Percentiles rank a stretch among this genome's conserved stretches.
phyloP scores from a whole-genome alignment of 2,329 filamentous ascomycete genomes.

The Anisogramma anomala region DNA sequence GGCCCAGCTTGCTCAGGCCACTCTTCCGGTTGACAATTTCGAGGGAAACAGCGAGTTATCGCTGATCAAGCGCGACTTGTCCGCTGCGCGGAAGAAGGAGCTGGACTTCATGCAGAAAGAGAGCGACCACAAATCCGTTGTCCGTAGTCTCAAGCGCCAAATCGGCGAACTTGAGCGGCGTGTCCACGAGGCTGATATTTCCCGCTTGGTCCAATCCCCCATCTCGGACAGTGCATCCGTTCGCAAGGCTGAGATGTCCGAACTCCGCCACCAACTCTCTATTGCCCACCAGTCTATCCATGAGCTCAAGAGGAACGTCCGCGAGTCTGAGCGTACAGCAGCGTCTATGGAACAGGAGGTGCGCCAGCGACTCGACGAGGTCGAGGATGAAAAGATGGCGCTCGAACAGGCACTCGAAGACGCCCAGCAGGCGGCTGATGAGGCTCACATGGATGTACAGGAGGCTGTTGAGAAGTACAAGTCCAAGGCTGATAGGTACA shows the following conservation, averaged over 20 bases:
- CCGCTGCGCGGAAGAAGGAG: constrained; percentile 54
- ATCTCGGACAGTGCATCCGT: constrained; percentile 40
- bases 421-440: constrained; percentile 39
- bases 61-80: constrained; percentile 50
- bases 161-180: constrained; percentile 57
- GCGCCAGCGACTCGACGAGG: constrained; percentile 41
- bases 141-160: constrained; percentile 52
- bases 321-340: constrained; percentile 39
- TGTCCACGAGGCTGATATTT: constrained; percentile 51
- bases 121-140: constrained; percentile 46
- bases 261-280: constrained; percentile 49
- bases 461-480: constrained; percentile 32
- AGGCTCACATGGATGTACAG: constrained; percentile 32
- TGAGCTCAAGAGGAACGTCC: constrained; percentile 37
- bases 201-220: constrained; percentile 33
- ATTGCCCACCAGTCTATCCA: constrained; percentile 48
- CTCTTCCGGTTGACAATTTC: constrained; percentile 19
- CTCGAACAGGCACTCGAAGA: constrained; percentile 48
- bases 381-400: constrained; percentile 47
- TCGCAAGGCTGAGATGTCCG: constrained; percentile 44
- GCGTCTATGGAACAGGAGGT: constrained; percentile 34
- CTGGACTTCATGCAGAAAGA: constrained; percentile 55
- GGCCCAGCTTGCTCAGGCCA: constrained; percentile 22
- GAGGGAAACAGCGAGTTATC: constrained; percentile 45
- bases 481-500: constrained; percentile 39